Evolutionary conservation across 495 filamentous ascomycete genomes (phyloP), one percentile per base, ranked within the genome.

Genomic region (Jackrogersella minutella): DNA sequence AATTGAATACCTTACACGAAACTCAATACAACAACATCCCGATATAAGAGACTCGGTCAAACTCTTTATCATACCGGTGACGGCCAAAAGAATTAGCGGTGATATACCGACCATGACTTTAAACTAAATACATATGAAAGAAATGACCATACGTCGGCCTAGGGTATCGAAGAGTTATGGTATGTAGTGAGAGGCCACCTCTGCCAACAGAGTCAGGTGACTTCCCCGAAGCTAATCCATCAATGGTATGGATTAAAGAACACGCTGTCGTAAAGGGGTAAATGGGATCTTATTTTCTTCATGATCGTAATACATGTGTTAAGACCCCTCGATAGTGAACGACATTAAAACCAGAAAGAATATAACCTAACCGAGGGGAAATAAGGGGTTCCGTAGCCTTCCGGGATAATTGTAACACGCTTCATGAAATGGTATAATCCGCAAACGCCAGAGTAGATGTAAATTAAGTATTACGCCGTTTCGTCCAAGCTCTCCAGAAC

Each of bases 401-500:
- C 22, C 54, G 46, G 22, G 30, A 53, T 69, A 13, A 33, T 44
- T 40, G 39, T 53, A 34, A 11, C 30, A 47, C 56, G 49, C 60
- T 53, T n/a, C 57, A 31, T 52, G 33, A 69, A 69, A 69, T 64
- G 59, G 59, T 65, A 69, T 64, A 69, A 61, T 60, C 57, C 66
- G 31, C 44, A 44, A 69, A 69, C 61, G 56, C 66, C 63, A 50
- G 16, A 55, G 50, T 51, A 66, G 28, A 53, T 40, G 30, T 58
- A 33, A 16, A 67, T 63, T 51, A 63, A 47, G 9, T n/a, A 67
- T 70, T 59, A 66, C 30, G 54, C 33, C 8, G 47, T 9, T 24
- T 53, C 62, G 9, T 82, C 80, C 43, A 78, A 62, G 11, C 90
- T 91, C 65, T 93, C 91, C 39, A 97, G 75, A 2, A 88, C 83